Percentiles rank a stretch among this genome's conserved stretches.
Evolutionary conservation across 1,139 yeast species (phyloP).

Genomic region (Sugiyamaella neomexicana): DNA sequence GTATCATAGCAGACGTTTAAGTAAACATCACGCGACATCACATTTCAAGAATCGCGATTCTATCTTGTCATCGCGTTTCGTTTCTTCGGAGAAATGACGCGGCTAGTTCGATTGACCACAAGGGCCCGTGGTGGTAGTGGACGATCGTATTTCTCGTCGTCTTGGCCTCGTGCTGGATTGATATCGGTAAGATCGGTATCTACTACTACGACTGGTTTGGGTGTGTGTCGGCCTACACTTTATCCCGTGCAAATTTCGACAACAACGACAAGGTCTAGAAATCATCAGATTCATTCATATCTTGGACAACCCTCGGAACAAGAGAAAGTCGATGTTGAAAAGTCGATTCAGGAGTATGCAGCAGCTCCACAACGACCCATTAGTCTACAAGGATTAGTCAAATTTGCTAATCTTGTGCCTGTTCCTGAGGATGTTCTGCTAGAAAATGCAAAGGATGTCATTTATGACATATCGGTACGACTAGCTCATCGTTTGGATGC

Average conservation of each 20-base stretch:
- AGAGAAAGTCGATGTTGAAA: conserved; percentile 23
- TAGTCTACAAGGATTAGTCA: conserved; percentile 32
- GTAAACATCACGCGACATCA: conserved; percentile 1
- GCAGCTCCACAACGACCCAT: conserved; percentile 17
- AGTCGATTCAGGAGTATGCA: conserved; percentile 20
- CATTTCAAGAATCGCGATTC: too few relatives aligned
- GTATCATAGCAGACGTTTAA: not conserved
- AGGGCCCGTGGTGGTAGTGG: not conserved
- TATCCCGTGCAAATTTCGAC: not conserved
- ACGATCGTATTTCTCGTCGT: not conserved
- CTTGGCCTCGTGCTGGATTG: too few relatives aligned
- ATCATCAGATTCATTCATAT: not conserved
- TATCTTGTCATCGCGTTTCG: not conserved
- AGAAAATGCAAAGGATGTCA: conserved; percentile 44
- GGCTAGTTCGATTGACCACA: not conserved
- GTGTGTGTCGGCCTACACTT: not conserved
- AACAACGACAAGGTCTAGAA: not conserved
- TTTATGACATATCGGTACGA: conserved; percentile 47
- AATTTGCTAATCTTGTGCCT: conserved; percentile 30
- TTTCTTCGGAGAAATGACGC: conserved; percentile 6
- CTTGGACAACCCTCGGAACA: conserved; percentile 13
- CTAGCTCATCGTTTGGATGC: conserved; percentile 63
- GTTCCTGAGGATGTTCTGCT: conserved; percentile 37
- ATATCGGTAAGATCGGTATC: not conserved
- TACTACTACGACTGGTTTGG: too few relatives aligned